phyloP scores from a whole-genome alignment of 345 rosid species.

The Salix arbutifolia region DNA sequence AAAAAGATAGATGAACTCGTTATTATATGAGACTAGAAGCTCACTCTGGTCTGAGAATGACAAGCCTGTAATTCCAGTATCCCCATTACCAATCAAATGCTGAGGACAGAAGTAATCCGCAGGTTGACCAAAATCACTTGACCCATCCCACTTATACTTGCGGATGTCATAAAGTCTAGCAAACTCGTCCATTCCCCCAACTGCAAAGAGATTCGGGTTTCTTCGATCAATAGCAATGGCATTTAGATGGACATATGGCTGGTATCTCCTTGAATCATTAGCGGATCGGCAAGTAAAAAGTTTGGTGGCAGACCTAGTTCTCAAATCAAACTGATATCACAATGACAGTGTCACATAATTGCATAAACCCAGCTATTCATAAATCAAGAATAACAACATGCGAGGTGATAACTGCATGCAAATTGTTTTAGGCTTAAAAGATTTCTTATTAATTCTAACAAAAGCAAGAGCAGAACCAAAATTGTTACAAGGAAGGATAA shows the following conservation, averaged over 20 bases:
- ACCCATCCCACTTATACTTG: constrained; percentile 52
- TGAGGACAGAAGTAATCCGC: constrained; percentile 65
- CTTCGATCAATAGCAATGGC: constrained; percentile 80
- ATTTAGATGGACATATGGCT: constrained; percentile 46
- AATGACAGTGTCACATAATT: constrained; percentile 13
- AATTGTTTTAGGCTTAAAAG: not conserved
- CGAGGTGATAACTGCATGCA: not conserved
- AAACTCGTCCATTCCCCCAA: constrained; percentile 76
- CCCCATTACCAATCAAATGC: constrained; percentile 53
- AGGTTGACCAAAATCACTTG: constrained; percentile 52
- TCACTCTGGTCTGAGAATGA: constrained; percentile 88
- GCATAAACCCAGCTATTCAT: constrained; percentile 1
- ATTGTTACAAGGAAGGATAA: not conserved
- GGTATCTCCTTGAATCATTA: constrained; percentile 31
- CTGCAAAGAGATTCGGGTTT: constrained; percentile 69
- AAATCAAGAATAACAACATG: not conserved
- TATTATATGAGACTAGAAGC: constrained; percentile 75
- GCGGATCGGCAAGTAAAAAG: constrained; percentile 63
- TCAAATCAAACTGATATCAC: constrained; percentile 75
- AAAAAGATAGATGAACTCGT: constrained; percentile 77
- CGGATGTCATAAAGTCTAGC: constrained; percentile 84
- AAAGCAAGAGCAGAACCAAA: not conserved
- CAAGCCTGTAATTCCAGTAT: constrained; percentile 79
- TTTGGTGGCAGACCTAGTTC: constrained; percentile 54
- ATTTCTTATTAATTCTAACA: constrained; percentile 2